These are phyloP conservation scores for Escallonia herrerae DNA, from an alignment of 129 eudicot genomes.

Conservation along the genomic window DNA sequence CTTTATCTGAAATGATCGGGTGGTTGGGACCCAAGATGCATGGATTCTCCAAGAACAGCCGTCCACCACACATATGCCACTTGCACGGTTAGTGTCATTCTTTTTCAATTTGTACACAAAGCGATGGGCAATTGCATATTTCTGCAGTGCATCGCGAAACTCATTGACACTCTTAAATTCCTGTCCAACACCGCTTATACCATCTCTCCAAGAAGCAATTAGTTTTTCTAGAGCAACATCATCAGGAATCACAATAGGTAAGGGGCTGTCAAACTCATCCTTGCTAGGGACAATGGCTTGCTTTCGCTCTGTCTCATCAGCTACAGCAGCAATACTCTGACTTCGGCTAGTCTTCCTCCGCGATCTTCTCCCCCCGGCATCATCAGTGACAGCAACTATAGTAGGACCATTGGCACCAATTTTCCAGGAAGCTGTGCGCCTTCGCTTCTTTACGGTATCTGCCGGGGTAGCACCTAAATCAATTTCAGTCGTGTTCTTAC, in stretches of 20 bases:
- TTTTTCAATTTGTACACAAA: constrained; percentile 52
- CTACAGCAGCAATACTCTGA: constrained; percentile 3
- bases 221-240: constrained; percentile 36
- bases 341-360: constrained; percentile 30
- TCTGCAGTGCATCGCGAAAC: constrained; percentile 54
- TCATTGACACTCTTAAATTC: constrained; percentile 49
- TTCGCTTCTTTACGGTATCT: constrained; percentile 68
- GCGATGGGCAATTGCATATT: constrained; percentile 64
- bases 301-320: constrained; percentile 22
- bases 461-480: constrained; percentile 47
- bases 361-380: constrained; percentile 26
- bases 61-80: constrained; percentile 45
- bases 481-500: constrained; percentile 12
- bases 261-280: constrained; percentile 22
- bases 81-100: constrained; percentile 47
- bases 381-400: constrained; percentile 39
- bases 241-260: constrained; percentile 15
- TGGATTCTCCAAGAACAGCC: constrained; percentile 75
- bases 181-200: constrained; percentile 68
- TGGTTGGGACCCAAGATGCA: constrained; percentile 49
- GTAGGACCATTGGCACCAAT: constrained; percentile 59
- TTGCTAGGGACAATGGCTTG: constrained; percentile 1
- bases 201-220: constrained; percentile 46
- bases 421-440: constrained; percentile 70
- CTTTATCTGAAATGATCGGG: constrained; percentile 50